Percentiles rank a stretch among this genome's conserved stretches.
These are phyloP conservation scores for Brasilioporus rufonigricans DNA, from an alignment of 768 basidiomycete species.

Conservation along the genomic window DNA sequence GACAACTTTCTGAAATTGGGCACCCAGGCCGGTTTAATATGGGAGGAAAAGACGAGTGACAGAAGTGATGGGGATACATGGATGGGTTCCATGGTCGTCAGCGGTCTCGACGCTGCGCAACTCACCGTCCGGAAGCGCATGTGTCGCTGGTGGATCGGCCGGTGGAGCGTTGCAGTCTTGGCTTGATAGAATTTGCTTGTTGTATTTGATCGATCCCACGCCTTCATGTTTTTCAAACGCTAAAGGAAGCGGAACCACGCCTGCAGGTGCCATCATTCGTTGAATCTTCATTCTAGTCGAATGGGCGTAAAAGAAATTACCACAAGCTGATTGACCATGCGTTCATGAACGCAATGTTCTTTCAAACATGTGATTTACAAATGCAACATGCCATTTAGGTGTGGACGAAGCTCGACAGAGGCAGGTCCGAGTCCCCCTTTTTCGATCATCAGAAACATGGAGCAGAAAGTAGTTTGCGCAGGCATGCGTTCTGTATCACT, in stretches of 20 bases:
- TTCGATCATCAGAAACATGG: not conserved
- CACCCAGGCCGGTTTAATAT: constrained; percentile 39
- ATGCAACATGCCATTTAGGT: constrained; percentile 16
- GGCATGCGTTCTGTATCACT: not conserved
- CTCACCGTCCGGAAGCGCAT: constrained; percentile 52
- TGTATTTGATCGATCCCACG: constrained; percentile 4
- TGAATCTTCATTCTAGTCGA: not conserved
- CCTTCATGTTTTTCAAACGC: not conserved
- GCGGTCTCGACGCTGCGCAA: constrained; percentile 45
- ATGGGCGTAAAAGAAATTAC: not conserved
- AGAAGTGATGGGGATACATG: constrained; percentile 32
- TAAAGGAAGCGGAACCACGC: not conserved
- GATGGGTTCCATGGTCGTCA: constrained; percentile 47
- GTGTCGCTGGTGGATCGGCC: constrained; percentile 65
- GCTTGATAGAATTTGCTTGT: not conserved
- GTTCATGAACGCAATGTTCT: not conserved
- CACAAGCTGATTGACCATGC: not conserved
- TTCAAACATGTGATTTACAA: not conserved
- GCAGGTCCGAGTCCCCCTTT: not conserved
- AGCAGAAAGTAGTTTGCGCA: not conserved
- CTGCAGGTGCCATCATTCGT: not conserved
- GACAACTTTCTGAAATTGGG: constrained; percentile 48
- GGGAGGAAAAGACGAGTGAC: constrained; percentile 41
- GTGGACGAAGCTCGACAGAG: constrained; percentile 7
- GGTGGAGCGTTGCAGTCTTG: constrained; percentile 32